Evolutionary conservation across 2,329 filamentous ascomycete genomes (phyloP), one percentile per base, ranked within the genome.

Genomic region (Ophiostoma piceae): DNA sequence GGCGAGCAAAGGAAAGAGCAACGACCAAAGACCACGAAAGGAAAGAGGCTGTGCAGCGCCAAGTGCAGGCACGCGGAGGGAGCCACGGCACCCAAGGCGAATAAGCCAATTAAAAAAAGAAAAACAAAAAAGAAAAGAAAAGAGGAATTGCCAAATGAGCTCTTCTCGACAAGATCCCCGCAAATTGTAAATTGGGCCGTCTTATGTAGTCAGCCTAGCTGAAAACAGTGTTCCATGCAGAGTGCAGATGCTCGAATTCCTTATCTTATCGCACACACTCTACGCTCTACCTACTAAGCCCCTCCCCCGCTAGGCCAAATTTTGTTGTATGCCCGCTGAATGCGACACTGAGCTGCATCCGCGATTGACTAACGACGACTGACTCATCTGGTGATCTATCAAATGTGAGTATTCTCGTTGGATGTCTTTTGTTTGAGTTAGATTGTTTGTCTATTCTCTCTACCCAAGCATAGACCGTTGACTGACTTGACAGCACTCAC

Each of bases 221-320:
- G 43, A n/a, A 47, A 47, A 47, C 43, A n/a, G 43, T 47, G 5
- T 47, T 47, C 43, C 19, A 16, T 47, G 9, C 35, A 3, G 14
- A 14, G 12, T 43, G 41, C 41, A 43, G 43, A 47, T 47, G 14
- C 16, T 8, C 19, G 26, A 47, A 47, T n/a, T 8, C 43, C 43
- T 47, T 47, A 47, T 47, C 43, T 47, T 47, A 47, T 47, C 43
- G 43, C 16, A 47, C 43, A 35, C 35, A 35, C 35, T 6, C 5
- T 35, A 47, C 43, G 5, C 43, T 47, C 43, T 54, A 57, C 39
- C 43, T 54, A 57, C 39, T 29, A 22, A 54, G 67, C 65, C 60
- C 68, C 64, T 69, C 68, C 32, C 41, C 26, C n/a, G 35, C 51
- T 68, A 54, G 22, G 22, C 51, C 51, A 57, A 26, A 57, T 57